phyloP scores from a whole-genome alignment of 331 rosid species.

The Saraca asoca region DNA sequence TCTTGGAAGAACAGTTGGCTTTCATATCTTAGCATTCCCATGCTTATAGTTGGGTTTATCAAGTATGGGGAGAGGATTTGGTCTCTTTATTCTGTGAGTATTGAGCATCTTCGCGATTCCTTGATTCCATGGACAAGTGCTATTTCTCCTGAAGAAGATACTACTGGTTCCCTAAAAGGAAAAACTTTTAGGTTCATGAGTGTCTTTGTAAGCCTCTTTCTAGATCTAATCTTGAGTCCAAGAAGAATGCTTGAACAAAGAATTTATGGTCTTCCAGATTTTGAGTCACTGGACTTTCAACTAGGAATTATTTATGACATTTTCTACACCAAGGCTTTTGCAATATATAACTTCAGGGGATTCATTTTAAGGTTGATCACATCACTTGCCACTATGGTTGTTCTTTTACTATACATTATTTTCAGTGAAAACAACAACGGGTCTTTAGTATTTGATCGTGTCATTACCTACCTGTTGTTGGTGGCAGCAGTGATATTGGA shows the following conservation, averaged over 20 bases:
- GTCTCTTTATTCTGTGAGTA: background rate
- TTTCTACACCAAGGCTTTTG: constrained; percentile 22
- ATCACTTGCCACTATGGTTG: background rate
- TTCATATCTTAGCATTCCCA: background rate
- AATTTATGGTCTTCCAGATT: too few species aligned
- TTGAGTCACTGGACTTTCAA: background rate
- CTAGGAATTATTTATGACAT: background rate
- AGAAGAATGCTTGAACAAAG: background rate
- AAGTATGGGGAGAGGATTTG: constrained; percentile 15
- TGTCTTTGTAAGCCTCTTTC: background rate
- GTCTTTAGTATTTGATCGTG: background rate
- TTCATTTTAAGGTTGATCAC: background rate
- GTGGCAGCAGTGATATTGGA: background rate
- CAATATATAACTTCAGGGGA: background rate
- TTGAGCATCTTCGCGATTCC: background rate
- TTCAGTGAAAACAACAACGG: background rate
- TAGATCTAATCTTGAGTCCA: background rate
- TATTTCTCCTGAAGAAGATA: too few species aligned
- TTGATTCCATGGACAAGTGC: background rate
- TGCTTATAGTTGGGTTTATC: background rate
- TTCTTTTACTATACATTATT: background rate
- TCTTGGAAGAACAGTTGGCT: background rate
- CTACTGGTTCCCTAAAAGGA: background rate
- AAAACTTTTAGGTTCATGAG: background rate
- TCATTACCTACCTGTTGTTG: background rate